Conservation (phyloP, 1,139 yeast genomes). For the Saccharomyces pastorianus region DNA sequence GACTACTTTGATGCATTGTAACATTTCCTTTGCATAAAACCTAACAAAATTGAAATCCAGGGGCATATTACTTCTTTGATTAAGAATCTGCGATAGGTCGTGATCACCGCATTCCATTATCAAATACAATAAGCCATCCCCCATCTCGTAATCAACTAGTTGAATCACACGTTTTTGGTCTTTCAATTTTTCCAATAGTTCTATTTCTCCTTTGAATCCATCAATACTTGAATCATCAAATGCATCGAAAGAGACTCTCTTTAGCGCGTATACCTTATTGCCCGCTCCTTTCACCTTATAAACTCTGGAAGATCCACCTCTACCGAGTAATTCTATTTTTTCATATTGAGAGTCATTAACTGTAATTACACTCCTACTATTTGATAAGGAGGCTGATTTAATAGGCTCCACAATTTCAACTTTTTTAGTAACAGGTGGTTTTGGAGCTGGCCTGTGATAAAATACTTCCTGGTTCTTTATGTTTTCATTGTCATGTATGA, state of each 20-base stretch:
- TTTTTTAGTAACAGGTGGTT: constrained; percentile 11
- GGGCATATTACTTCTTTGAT: constrained; percentile 44
- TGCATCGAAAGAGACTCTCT: constrained; percentile 72
- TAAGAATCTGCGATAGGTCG: constrained; percentile 77
- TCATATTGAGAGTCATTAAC: constrained; percentile 64
- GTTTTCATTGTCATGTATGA: not conserved
- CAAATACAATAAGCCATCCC: constrained; percentile 54
- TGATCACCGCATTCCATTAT: constrained; percentile 96
- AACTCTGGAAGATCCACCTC: constrained; percentile 92
- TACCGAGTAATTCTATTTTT: constrained; percentile 70
- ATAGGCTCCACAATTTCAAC: constrained; percentile 27
- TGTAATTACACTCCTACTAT: constrained; percentile 22
- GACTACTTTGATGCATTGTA: constrained; percentile 79
- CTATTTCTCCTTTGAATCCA: constrained; percentile 88
- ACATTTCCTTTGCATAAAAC: constrained; percentile 71
- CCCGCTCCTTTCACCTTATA: constrained; percentile 62
- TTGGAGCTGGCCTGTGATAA: constrained; percentile 4
- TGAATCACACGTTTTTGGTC: constrained; percentile 68
- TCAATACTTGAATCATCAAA: constrained; percentile 65
- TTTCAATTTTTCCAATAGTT: constrained; percentile 53
- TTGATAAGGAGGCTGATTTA: constrained; percentile 5
- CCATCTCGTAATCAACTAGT: constrained; percentile 64
- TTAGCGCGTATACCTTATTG: constrained; percentile 65
- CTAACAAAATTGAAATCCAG: constrained; percentile 74
- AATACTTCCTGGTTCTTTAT: constrained; percentile 2